Percentiles rank a stretch among this genome's conserved stretches.
These are phyloP conservation scores for Citrullus mucosospermus DNA, from an alignment of 306 rosid genomes.

Conservation along the genomic window DNA sequence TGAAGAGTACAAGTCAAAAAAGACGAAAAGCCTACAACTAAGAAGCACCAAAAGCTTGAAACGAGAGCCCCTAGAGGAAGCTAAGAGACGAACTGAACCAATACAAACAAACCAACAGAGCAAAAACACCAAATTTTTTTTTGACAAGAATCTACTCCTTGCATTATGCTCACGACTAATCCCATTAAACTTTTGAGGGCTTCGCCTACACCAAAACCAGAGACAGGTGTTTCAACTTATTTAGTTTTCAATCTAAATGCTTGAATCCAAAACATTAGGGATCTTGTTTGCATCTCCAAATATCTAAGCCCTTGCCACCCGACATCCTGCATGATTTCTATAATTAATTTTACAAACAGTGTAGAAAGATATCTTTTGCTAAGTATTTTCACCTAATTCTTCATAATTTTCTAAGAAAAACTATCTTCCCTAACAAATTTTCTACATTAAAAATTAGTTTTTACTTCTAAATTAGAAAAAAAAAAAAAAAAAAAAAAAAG, in stretches of 20 bases:
- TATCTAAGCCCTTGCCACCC: background rate
- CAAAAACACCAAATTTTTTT: too few relatives aligned
- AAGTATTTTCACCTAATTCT: background rate
- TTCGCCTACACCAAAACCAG: background rate
- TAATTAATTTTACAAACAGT: background rate
- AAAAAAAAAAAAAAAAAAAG: background rate
- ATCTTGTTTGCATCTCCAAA: background rate
- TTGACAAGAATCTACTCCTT: too few relatives aligned
- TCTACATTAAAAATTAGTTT: background rate
- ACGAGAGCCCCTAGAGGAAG: too few relatives aligned
- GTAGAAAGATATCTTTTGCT: background rate
- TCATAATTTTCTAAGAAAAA: background rate
- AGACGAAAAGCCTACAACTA: too few relatives aligned
- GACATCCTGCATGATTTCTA: background rate
- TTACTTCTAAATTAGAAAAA: background rate
- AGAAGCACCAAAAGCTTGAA: too few relatives aligned
- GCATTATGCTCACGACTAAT: background rate
- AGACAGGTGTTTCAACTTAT: background rate
- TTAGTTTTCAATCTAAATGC: background rate
- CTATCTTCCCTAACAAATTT: background rate
- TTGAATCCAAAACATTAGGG: background rate
- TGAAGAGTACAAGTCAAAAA: too few relatives aligned
- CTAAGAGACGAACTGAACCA: too few relatives aligned
- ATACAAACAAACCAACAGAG: too few relatives aligned
- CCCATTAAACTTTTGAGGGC: background rate